Evolutionary conservation across 2,329 filamentous ascomycete genomes (phyloP), one percentile per base, ranked within the genome.

Genomic region (Penicillium capsulatum): DNA sequence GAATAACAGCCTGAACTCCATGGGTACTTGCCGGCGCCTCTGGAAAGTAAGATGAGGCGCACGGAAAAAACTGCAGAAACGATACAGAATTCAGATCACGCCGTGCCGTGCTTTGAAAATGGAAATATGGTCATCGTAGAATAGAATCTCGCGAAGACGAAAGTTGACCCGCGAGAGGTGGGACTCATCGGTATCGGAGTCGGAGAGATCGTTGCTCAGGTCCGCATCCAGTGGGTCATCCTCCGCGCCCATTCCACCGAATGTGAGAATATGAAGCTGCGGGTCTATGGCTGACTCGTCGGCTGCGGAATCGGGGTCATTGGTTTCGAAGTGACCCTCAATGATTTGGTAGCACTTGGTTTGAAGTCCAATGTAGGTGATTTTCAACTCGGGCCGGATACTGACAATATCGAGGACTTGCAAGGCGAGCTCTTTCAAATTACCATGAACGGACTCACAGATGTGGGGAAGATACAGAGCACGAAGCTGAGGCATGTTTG

Each of bases 311-410:
- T 57, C 49, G 29, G 47, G 52, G 10, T 55, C 55, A 19, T 48
- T 54, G 14, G 68, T 67, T 30, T 76, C 72, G 9, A 41, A 38
- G 19, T 45, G 51, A 11, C 68, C 71, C 60, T 92, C 86, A 6
- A 89, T 65, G 20, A 92, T 84, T 60, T 92, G 86, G 56, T 86
- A 92, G 63, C 87, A 92, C 62, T 89, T 90, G 28, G 70, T 71
- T n/a, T 75, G 74, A 38, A 92, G 77, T 13, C 83, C 87, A 52
- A 91, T 75, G 57, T 90, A 91, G 61, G 81, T 86, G 10, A 92
- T 72, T 55, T 83, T 80, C 17, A 90, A 77, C 51, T 90, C 84
- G 0, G 84, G 83, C 3, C 84, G 76, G 11, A 92, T 70, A 9
- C 83, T 81, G 38, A 91, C 80, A 31, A 90, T 85, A 59, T 91